Conservation (phyloP, 169 alveolate species). For the Eimeria falciformis region DNA sequence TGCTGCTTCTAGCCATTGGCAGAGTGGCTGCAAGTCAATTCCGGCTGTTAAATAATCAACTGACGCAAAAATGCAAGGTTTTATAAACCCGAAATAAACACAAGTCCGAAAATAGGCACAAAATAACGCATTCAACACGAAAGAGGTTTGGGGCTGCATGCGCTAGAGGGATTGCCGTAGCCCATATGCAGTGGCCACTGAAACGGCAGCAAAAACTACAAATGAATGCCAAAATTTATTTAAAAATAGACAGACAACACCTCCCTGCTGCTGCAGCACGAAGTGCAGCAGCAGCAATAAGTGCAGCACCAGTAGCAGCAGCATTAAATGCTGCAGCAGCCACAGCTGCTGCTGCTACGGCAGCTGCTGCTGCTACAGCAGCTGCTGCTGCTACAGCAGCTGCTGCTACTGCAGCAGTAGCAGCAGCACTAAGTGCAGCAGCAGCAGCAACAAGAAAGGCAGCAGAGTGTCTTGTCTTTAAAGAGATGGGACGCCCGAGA, state of each 20-base stretch:
- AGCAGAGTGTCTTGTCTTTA: conserved; percentile 74
- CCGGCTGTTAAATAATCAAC: no score
- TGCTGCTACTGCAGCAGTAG: not conserved
- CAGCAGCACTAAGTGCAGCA: conserved; percentile 10
- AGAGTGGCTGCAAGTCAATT: no score
- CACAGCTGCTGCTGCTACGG: not conserved
- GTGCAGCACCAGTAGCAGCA: conserved; percentile 22
- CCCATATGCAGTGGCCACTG: not conserved
- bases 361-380: not conserved
- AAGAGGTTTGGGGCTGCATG: no score
- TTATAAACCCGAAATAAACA: no score
- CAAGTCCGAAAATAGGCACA: no score
- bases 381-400: conserved; percentile 1
- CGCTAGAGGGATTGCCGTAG: not conserved
- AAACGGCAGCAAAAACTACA: not conserved
- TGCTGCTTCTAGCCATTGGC: no score
- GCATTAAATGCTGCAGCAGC: not conserved
- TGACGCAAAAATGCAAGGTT: no score
- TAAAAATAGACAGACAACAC: not conserved
- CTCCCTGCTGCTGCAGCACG: conserved; percentile 2
- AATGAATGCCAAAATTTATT: not conserved
- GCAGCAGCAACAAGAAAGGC: not conserved
- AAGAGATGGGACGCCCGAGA: conserved; percentile 80
- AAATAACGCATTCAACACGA: no score
- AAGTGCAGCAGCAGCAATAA: not conserved